These are phyloP conservation scores for Setaria viridis DNA, from an alignment of 202 grass and related monocot species.

Conservation along the genomic window DNA sequence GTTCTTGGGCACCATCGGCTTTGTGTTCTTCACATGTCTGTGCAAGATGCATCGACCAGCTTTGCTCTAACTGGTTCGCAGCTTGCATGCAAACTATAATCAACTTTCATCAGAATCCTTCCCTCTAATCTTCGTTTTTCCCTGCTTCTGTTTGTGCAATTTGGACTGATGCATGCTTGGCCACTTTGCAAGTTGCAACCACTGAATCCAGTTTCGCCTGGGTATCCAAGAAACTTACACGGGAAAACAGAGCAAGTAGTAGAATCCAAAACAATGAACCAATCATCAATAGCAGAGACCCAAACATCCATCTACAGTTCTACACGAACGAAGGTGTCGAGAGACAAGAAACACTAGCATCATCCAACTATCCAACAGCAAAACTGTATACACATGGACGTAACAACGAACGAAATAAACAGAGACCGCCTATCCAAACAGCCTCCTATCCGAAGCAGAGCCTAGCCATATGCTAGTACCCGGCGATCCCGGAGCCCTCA, in stretches of 20 bases:
- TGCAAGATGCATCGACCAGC: neutral
- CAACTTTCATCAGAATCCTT: neutral
- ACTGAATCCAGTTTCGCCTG: neutral
- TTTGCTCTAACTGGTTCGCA: neutral
- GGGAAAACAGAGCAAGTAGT: neutral
- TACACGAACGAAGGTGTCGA: neutral
- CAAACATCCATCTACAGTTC: neutral
- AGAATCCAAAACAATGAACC: neutral
- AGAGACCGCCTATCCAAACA: neutral
- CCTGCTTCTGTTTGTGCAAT: neutral
- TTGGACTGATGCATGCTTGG: neutral
- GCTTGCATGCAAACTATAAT: neutral
- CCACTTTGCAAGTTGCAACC: neutral
- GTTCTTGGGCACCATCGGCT: neutral
- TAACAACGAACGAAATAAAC: neutral
- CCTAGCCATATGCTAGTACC: neutral
- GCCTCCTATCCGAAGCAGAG: neutral
- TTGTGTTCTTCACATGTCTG: too few species aligned
- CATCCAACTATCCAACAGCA: conserved; percentile 1
- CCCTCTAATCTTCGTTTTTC: neutral
- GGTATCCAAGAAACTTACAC: neutral
- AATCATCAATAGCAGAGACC: conserved; percentile 22
- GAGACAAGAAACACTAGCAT: neutral
- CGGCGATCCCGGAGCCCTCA: conserved; percentile 28
- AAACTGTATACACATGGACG: neutral